Evolutionary conservation across 139 green algal genomes (phyloP), one percentile per base, ranked within the genome.

Genomic region (Marvania coccoides): DNA sequence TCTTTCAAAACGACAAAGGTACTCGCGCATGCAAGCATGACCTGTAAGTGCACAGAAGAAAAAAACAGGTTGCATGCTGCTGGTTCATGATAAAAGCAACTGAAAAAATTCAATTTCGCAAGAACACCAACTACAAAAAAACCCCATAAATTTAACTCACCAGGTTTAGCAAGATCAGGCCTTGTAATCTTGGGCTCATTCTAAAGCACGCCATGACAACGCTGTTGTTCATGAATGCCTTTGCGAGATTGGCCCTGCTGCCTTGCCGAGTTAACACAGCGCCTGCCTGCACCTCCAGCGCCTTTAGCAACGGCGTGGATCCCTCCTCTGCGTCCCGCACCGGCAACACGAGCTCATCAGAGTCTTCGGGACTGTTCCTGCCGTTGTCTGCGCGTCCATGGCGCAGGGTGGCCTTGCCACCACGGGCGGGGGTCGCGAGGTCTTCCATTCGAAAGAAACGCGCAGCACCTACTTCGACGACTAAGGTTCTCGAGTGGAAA

Each of bases 1-100:
- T 80, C 70, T 35, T 78, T 78, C 19, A 80, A 30, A 10, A 80
- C 62, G 23, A 77, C 68, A 65, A 76, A 80, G 13, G 69, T 70
- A 10, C 53, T 75, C 19, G 73, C 72, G n/a, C 63, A 74, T 4
- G 56, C 47, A 5, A 78, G 28, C 51, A 74, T 69, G 7, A 80
- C 60, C 45, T 69, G 57, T n/a, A 13, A n/a, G 4, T 4, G 26
- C 23, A 26, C 19, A n/a, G 19, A 29, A 14, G 7, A 6, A 64
- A 51, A 19, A 5, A 36, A 14, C 31, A n/a, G n/a, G n/a, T n/a
- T n/a, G n/a, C n/a, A n/a, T n/a, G n/a, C n/a, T n/a, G n/a, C n/a
- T n/a, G n/a, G n/a, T n/a, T n/a, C n/a, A n/a, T n/a, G n/a, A n/a
- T 23, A 34, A 15, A 19, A 65, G 28, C 3, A 23, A 65, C 14